A percentile compares a stretch with the other conserved stretches of the same genome.
These are phyloP conservation scores for Kwoniella heveanensis DNA, from an alignment of 768 basidiomycete species.

Conservation along the genomic window DNA sequence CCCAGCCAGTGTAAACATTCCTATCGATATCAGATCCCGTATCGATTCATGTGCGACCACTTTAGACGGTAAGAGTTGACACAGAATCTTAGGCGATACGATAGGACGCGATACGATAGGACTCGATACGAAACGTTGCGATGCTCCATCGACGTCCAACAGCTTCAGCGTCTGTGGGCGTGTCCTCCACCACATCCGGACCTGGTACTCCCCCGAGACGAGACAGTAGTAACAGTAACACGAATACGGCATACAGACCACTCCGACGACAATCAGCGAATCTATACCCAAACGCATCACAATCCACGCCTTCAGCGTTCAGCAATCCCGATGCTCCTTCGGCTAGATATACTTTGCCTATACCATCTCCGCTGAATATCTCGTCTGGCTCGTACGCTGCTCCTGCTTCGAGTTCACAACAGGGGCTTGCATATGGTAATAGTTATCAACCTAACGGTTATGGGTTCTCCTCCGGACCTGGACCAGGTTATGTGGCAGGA, in stretches of 20 bases:
- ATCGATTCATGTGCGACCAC: no score
- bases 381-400: neutral
- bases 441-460: neutral
- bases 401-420: neutral
- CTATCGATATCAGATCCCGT: no score
- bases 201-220: neutral
- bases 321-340: neutral
- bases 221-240: neutral
- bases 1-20: no score
- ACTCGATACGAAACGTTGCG: no score
- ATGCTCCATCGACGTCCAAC: constrained; percentile 34
- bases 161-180: constrained; percentile 6
- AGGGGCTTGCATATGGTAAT: constrained; percentile 9
- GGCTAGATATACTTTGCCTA: constrained; percentile 37
- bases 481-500: no score
- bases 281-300: constrained; percentile 24
- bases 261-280: constrained; percentile 37
- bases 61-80: no score
- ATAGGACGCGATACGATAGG: no score
- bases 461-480: neutral
- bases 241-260: constrained; percentile 44
- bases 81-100: no score
- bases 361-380: constrained; percentile 22
- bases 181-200: neutral
- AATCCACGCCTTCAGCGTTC: neutral